A percentile compares a stretch with the other conserved stretches of the same genome.
Conservation (phyloP, 495 filamentous ascomycete genomes). For the Clohesyomyces aquaticus region DNA sequence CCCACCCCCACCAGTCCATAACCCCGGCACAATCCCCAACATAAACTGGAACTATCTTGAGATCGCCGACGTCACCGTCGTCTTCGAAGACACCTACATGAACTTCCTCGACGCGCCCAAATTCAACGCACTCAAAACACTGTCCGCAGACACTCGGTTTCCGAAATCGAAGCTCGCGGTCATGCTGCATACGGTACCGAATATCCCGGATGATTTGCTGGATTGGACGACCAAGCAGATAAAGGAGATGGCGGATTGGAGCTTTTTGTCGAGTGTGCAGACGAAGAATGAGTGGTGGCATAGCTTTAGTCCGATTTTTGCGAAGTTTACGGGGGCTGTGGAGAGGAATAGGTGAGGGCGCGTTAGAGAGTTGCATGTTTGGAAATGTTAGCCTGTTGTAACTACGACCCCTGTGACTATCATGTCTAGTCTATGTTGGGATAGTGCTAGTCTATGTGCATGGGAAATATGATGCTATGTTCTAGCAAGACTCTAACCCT, state of each 20-base stretch:
- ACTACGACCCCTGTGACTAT: no score
- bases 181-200: constrained; percentile 28
- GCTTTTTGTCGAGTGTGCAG: constrained; percentile 16
- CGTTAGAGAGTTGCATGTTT: no score
- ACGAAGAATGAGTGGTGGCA: constrained; percentile 25
- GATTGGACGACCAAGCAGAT: constrained; percentile 24
- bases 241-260: constrained; percentile 27
- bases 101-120: constrained; percentile 15
- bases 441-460: no score
- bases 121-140: constrained; percentile 19
- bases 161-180: constrained; percentile 15
- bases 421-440: no score
- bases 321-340: constrained; percentile 14
- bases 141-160: not conserved
- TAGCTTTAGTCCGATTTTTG: constrained; percentile 30
- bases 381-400: no score
- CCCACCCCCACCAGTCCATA: constrained; percentile 16
- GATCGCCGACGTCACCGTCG: constrained; percentile 32
- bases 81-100: constrained; percentile 32
- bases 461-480: no score
- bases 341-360: constrained; percentile 5
- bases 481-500: no score
- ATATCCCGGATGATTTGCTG: constrained; percentile 25
- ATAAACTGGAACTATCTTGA: constrained; percentile 33
- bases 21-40: constrained; percentile 31